Evolutionary conservation across 78 protist species (phyloP), one percentile per base, ranked within the genome.

Genomic region (Dictyostelium brefeldianum): DNA sequence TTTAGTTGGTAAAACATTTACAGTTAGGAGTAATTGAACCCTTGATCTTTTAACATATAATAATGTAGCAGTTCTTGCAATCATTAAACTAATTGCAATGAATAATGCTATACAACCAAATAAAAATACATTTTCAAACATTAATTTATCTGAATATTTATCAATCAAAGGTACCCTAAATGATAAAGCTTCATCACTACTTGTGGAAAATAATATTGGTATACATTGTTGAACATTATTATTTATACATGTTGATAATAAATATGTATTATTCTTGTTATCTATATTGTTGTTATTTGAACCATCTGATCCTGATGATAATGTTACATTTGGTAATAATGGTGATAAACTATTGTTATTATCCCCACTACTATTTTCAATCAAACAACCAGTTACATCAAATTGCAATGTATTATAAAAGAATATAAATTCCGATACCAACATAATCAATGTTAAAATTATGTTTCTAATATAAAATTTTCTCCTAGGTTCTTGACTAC

Each of bases 341-440:
- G n/a, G n/a, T n/a, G n/a, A n/a, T n/a, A n/a, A n/a, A n/a, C n/a
- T n/a, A n/a, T n/a, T n/a, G n/a, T n/a, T n/a, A 36, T 2, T 36
- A 3, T 36, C 43, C 1, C 43, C 43, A 36, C 43, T 2, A 36
- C 43, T 36, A 36, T 51, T 1, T 4, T 67, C 48, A 4, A 31
- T 22, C 48, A 31, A 12, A 31, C 75, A 67, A 3, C 75, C 75
- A 31, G 75, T 67, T 12, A 67, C 15, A 67, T 67, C 75, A 31
- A 67, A 67, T 31, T 67, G 75, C 14, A 67, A 15, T 27, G 75
- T 14, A 31, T 67, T 67, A 31, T 67, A 67, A 67, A 67, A 67
- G 31, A 29, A 67, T 29, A 67, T 5, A 3, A 22, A 47, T 15
- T 67, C 75, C 0, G 27, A 29, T 29, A 67, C 22, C 20, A 67